Percentiles rank a stretch among this genome's conserved stretches.
Evolutionary conservation across 768 basidiomycete species (phyloP).

Genomic region (Pilatotrama ljubarskyi): DNA sequence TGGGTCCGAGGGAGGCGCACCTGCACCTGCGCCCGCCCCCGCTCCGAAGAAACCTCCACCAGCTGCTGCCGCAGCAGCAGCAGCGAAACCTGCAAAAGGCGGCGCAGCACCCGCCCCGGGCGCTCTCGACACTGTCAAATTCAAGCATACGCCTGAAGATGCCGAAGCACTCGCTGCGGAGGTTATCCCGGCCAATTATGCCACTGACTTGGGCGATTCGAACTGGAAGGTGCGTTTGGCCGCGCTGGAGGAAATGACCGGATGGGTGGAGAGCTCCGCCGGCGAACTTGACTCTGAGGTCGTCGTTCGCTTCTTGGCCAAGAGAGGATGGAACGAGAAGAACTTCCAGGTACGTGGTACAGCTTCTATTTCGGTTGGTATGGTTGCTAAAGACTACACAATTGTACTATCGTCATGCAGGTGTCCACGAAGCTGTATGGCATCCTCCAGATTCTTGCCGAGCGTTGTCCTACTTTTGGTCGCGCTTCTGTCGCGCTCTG

Average conservation of each 20-base stretch:
- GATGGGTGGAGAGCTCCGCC: constrained; percentile 75
- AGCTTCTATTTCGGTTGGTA: background rate
- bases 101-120: constrained; percentile 50
- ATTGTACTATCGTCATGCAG: constrained; percentile 40
- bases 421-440: constrained; percentile 90
- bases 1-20: constrained; percentile 28
- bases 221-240: constrained; percentile 94
- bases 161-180: constrained; percentile 79
- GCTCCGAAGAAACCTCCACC: constrained; percentile 47
- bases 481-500: constrained; percentile 81
- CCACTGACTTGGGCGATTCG: constrained; percentile 75
- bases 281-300: constrained; percentile 82
- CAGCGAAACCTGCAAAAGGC: constrained; percentile 47
- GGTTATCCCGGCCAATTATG: constrained; percentile 66
- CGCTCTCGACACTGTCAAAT: constrained; percentile 83
- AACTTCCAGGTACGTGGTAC: constrained; percentile 79
- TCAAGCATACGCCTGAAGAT: constrained; percentile 88
- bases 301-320: constrained; percentile 80
- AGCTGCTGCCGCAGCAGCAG: constrained; percentile 38
- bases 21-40: constrained; percentile 24
- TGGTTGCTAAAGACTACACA: background rate
- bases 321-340: constrained; percentile 98
- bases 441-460: constrained; percentile 70
- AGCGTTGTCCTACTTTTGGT: constrained; percentile 80
- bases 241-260: constrained; percentile 80